These are phyloP conservation scores for Leishmania martiniquensis DNA, from an alignment of 208 protist genomes.

Conservation along the genomic window DNA sequence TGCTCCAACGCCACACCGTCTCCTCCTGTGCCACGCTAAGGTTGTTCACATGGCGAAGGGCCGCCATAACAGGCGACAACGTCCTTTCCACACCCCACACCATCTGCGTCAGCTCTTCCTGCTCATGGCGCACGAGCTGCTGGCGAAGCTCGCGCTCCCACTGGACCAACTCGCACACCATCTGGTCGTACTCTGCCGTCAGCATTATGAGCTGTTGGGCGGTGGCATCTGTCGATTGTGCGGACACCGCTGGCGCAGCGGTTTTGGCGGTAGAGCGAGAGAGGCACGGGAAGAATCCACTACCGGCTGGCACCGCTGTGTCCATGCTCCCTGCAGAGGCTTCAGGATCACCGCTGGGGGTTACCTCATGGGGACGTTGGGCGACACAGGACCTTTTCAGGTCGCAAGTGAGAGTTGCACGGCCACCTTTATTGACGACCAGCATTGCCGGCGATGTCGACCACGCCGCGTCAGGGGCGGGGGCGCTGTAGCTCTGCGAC, in stretches of 20 bases:
- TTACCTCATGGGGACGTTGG: background rate
- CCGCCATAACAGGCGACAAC: conserved; percentile 10
- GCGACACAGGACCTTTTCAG: background rate
- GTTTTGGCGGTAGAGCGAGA: background rate
- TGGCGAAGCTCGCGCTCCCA: conserved; percentile 23
- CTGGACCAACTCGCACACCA: background rate
- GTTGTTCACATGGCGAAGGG: conserved; percentile 18
- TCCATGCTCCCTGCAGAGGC: background rate
- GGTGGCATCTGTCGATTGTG: background rate
- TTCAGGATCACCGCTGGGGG: background rate
- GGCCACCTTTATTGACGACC: background rate
- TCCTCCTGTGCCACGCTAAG: conserved; percentile 10
- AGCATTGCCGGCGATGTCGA: background rate
- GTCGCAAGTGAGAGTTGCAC: background rate
- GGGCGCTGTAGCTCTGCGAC: background rate
- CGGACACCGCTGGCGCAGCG: background rate
- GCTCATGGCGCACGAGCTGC: conserved; percentile 26
- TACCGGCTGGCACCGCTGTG: background rate
- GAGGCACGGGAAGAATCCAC: conserved; percentile 2
- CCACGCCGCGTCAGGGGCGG: background rate
- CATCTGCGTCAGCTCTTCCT: conserved; percentile 20
- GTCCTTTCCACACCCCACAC: conserved; percentile 10
- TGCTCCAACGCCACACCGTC: conserved; percentile 14
- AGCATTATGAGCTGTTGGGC: background rate
- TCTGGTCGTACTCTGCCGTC: background rate